Base-by-base conservation (phyloP, 176 grass and related monocot species). In the Typha latifolia region DNA sequence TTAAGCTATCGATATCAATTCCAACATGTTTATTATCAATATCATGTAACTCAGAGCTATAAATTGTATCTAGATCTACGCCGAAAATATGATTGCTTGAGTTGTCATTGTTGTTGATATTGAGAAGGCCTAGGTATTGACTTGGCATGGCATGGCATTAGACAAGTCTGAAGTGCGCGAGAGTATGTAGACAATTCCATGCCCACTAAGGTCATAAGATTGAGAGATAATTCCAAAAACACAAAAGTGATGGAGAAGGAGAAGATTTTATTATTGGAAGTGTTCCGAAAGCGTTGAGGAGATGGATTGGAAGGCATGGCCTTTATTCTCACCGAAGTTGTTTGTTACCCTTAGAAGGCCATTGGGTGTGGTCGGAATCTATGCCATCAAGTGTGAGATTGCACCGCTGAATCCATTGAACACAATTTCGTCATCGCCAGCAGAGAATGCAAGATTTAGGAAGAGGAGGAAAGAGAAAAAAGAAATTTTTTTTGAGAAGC, bases 341-440 rank as follows among this genome's bases (percentile, higher is more conserved):
- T 84, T 66, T n/a, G 77, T 84, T n/a, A 84, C 72, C 48, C 66
- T 48, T 12, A 84, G 77, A 1, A 84, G 62, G 8, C 82, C 82
- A 2, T 4, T 19, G 0, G 62, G 6, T 0, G 62, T 48, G 12
- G 79, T 19, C 13, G 9, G 61, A 0, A 67, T 66, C 0, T n/a
- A 48, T 12, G 29, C 76, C 76, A 0, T 84, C 76, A 3, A 84
- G 29, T 5, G 32, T 59, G 75, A 79, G 71, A 61, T 70, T 70
- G 26, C 11, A 47, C 12, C 62, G 12, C 50, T 3, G 68, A 84
- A 84, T 76, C 76, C 66, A 22, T 76, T 47, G 76, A 61, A 79
- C 26, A 53, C 12, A 20, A 84, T 62, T 7, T 49, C 37, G 18
- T 70, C 21, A 8, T 68, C 69, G 1, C 20, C 61, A 1, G 27